Conservation (phyloP, 352 stramenopile species). For the Phytophthora capsici region DNA sequence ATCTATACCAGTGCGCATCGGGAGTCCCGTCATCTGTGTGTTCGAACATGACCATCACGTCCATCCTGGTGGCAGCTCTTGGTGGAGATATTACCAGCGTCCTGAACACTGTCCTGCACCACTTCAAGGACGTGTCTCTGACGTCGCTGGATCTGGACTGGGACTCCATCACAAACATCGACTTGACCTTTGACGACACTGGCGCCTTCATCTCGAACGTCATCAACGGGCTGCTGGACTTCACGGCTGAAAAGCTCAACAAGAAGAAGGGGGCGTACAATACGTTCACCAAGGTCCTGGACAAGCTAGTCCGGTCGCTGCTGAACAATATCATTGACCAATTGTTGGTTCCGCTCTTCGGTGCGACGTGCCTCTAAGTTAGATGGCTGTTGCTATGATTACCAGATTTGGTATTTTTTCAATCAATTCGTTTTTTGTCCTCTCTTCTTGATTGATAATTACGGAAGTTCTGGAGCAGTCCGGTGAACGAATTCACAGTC, state of each 20-base stretch:
- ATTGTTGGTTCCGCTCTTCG: constrained; percentile 49
- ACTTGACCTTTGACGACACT: constrained; percentile 51
- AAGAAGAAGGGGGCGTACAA: constrained; percentile 70
- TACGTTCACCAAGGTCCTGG: constrained; percentile 45
- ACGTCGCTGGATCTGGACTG: constrained; percentile 42
- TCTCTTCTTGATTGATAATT: not conserved
- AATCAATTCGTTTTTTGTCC: not conserved
- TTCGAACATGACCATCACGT: constrained; percentile 52
- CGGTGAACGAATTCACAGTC: not conserved
- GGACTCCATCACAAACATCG: constrained; percentile 56
- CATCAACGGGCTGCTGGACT: constrained; percentile 56
- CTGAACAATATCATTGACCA: constrained; percentile 57
- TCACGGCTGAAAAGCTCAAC: constrained; percentile 59
- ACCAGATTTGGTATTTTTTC: constrained; percentile 3
- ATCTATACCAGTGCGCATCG: constrained; percentile 46
- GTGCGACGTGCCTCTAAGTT: constrained; percentile 45
- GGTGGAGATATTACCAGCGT: constrained; percentile 38
- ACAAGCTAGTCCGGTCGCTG: constrained; percentile 53
- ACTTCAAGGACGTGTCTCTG: constrained; percentile 45
- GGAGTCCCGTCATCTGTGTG: constrained; percentile 42
- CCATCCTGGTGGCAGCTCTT: constrained; percentile 48
- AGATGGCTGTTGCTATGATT: not conserved
- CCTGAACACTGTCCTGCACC: constrained; percentile 41
- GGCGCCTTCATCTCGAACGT: constrained; percentile 50
- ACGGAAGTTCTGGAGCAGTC: too few species aligned